Base-by-base conservation (phyloP, 305 asterid species). In the Withania somnifera region DNA sequence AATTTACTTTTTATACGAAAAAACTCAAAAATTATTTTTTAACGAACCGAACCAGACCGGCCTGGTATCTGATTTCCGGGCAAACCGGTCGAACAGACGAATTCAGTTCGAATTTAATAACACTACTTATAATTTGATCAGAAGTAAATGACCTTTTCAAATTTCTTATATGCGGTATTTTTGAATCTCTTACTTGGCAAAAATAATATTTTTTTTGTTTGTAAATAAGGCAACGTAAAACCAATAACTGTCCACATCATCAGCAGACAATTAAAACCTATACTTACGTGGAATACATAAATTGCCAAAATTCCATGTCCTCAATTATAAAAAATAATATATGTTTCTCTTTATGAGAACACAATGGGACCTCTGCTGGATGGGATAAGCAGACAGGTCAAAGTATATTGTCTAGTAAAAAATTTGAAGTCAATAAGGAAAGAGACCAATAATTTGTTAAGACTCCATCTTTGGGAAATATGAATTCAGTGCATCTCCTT, bases 321-420 rank as follows among this genome's bases (percentile, higher is more conserved):
- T 3, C 54, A 24, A n/a, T 6, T 36, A 40, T n/a, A n/a, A n/a
- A n/a, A n/a, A n/a, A n/a, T n/a, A n/a, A n/a, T n/a, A 34, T 19
- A 67, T 81, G 83, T 81, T 81, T 19, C 54, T 60, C 67, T 40
- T 67, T 34, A 50, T 66, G 63, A 67, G 40, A 19, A 81, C 83
- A 67, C 83, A 67, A 26, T 38, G 26, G 38, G 38, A 57, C 36
- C 64, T 45, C 28, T 30, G 34, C 8, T 30, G 5, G 20, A 42
- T 30, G 22, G 17, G 30, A 66, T n/a, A 81, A 81, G 79, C 53
- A 81, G 79, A 73, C 60, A 47, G 5, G 60, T 15, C 79, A 51
- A 57, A 64, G 15, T 45, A 8, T 42, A 32, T 0, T 32, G 26
- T 17, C 47, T 2, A 10, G 64, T 57, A 26, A 58, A 58, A 58